Evolutionary conservation across 306 rosid species (phyloP), one percentile per base, ranked within the genome.

Genomic region (Fragaria ananassa): DNA sequence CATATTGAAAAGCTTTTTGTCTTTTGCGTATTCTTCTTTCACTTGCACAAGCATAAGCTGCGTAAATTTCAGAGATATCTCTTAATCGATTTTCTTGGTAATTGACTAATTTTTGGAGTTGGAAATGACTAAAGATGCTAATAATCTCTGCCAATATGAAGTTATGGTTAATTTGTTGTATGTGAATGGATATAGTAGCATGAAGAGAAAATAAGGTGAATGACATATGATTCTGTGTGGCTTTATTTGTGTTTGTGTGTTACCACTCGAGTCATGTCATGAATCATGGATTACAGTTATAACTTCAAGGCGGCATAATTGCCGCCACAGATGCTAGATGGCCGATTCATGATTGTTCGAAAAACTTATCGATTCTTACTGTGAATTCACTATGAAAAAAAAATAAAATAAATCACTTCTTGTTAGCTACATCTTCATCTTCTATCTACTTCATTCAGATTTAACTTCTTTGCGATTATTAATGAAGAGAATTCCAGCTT

Each of bases 1-100:
- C 45, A 64, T 82, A 49, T 29, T 71, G 65, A 57, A 9, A 60
- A 50, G 27, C 64, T 6, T 49, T 4, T 70, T 58, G 1, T 73
- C 3, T 50, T 75, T 61, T 80, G 68, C 10, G 75, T 0, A n/a
- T 50, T 27, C 41, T 62, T 62, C 10, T 31, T 14, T 7, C 42
- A 62, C 42, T 62, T 0, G 14, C 15, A 15, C 21, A 62, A 29
- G 68, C 68, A 31, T 31, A 31, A 31, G 35, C 35, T 31, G 35
- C 35, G 12, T 62, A 62, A 13, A 62, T 34, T 62, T 62, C 11
- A 3, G 14, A 62, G 42, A 2, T 27, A 27, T 60, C 35, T 57
- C 35, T 57, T 27, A 29, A 62, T 61, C 19, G 3, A 11, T 61
- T 27, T 62, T 31, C 41, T 3, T 14, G 14, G 39, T 34, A 8